Conservation (phyloP, 139 green algal genomes). For the Tetratostichococcus sp. region DNA sequence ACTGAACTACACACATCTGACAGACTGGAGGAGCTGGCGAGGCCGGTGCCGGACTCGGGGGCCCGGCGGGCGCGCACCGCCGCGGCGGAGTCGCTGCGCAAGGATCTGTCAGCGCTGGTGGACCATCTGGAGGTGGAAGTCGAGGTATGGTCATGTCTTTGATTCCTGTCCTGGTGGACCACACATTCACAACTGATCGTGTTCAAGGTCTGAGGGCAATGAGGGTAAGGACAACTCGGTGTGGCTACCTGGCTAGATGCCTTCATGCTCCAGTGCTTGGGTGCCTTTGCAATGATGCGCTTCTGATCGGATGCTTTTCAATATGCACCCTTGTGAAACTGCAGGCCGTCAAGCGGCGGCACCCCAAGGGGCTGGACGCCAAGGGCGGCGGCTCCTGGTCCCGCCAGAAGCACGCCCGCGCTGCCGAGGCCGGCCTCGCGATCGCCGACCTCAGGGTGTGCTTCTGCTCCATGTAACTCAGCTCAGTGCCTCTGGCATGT, state of each 20-base stretch:
- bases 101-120: conserved; percentile 12
- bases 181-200: too few relatives aligned
- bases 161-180: too few relatives aligned
- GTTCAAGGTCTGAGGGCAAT: too few relatives aligned
- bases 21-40: neutral
- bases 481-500: too few relatives aligned
- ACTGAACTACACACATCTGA: neutral
- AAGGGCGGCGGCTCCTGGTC: neutral
- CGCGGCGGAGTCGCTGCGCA: conserved; percentile 5
- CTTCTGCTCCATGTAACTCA: too few relatives aligned
- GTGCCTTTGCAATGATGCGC: too few relatives aligned
- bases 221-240: too few relatives aligned
- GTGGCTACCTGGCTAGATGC: too few relatives aligned
- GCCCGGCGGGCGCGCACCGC: conserved; percentile 8
- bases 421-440: neutral
- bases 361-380: neutral
- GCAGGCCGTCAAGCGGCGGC: neutral
- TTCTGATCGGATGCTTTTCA: too few relatives aligned
- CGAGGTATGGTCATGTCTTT: conserved; percentile 12
- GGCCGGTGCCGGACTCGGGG: conserved; percentile 9
- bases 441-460: neutral
- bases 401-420: neutral
- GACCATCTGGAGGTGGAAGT: conserved; percentile 14
- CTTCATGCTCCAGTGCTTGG: too few relatives aligned
- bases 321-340: too few relatives aligned